Evolutionary conservation across 768 basidiomycete genomes (phyloP).

Genomic region (Epithele typhae): DNA sequence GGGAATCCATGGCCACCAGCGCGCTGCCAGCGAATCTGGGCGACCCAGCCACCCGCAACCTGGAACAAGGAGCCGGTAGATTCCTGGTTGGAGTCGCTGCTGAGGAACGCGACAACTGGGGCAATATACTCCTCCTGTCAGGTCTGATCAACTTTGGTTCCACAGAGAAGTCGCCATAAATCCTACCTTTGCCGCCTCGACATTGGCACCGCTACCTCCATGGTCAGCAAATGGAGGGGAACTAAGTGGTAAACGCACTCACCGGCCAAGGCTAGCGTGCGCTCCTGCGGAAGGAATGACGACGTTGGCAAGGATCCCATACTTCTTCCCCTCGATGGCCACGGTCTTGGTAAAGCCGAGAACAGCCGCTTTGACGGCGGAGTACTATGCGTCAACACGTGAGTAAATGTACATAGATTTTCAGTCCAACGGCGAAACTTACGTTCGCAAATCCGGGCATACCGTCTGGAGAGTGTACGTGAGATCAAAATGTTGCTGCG

Average conservation of each 20-base stretch:
- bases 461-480: constrained; percentile 57
- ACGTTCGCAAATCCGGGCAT: constrained; percentile 95
- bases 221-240: too few relatives aligned
- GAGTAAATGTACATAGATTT: constrained; percentile 2
- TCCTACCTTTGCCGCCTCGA: constrained; percentile 80
- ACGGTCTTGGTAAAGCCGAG: constrained; percentile 87
- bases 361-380: constrained; percentile 90
- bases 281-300: constrained; percentile 80
- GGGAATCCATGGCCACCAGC: constrained; percentile 88
- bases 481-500: background rate
- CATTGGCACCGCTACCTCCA: constrained; percentile 42
- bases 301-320: constrained; percentile 84
- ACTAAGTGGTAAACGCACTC: background rate
- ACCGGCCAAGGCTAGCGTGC: constrained; percentile 35
- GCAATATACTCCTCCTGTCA: constrained; percentile 84
- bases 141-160: background rate
- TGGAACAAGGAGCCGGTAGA: constrained; percentile 80
- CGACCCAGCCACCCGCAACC: constrained; percentile 87
- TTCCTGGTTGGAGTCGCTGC: constrained; percentile 72
- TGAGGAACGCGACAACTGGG: constrained; percentile 88
- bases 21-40: constrained; percentile 90
- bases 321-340: constrained; percentile 87
- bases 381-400: constrained; percentile 48
- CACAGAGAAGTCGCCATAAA: too few relatives aligned
- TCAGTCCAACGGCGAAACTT: constrained; percentile 16